These are phyloP conservation scores for Didymellaceae sp. DNA, from an alignment of 2,329 filamentous ascomycete species.

Conservation along the genomic window DNA sequence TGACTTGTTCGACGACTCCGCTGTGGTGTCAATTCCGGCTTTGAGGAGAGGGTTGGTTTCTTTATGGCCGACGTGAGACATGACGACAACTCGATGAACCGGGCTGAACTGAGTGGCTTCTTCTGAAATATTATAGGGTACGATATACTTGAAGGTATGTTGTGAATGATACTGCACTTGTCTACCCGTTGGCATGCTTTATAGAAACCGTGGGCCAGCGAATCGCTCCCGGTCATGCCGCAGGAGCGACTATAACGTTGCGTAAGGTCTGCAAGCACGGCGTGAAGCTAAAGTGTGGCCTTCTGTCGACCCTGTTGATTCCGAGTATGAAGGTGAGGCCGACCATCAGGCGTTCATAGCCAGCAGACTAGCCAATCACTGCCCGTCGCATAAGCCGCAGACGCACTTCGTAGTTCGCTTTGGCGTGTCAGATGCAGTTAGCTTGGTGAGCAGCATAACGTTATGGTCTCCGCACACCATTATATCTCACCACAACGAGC, in stretches of 20 bases:
- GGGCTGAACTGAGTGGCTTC: neutral
- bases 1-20: constrained; percentile 10
- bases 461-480: constrained; percentile 24
- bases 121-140: neutral
- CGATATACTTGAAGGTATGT: neutral
- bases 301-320: neutral
- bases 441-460: constrained; percentile 28
- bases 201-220: too few species aligned
- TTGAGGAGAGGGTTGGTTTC: constrained; percentile 24
- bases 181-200: neutral
- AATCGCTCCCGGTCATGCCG: too few species aligned
- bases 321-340: neutral
- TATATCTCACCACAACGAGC: constrained; percentile 9
- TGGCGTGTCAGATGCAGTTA: neutral
- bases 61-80: neutral
- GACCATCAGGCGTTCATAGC: neutral
- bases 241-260: constrained; percentile 2
- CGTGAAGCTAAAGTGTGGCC: too few species aligned
- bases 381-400: neutral
- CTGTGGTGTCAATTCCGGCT: constrained; percentile 10
- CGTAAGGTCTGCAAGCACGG: neutral
- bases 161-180: neutral
- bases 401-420: constrained; percentile 9
- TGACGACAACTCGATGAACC: too few species aligned
- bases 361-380: neutral